phyloP scores from a whole-genome alignment of 2,329 filamentous ascomycete genomes.

The Colletotrichum somersetense region DNA sequence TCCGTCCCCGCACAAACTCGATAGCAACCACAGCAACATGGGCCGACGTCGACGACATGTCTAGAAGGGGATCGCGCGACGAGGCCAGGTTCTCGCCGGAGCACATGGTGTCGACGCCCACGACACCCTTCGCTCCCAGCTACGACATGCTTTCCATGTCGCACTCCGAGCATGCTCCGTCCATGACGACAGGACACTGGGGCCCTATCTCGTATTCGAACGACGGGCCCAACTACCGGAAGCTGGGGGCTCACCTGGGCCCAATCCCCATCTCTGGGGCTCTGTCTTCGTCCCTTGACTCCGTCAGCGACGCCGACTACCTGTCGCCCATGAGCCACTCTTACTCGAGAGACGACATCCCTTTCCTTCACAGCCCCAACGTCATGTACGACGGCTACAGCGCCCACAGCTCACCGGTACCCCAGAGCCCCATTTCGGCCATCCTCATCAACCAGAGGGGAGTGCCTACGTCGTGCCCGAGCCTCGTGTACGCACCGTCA shows the following conservation, averaged over 20 bases:
- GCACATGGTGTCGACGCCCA: constrained; percentile 59
- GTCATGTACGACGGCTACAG: constrained; percentile 70
- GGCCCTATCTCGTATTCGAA: constrained; percentile 61
- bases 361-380: constrained; percentile 64
- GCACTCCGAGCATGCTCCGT: constrained; percentile 58
- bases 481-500: constrained; percentile 70
- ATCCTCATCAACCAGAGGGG: constrained; percentile 69
- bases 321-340: constrained; percentile 70
- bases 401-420: constrained; percentile 64
- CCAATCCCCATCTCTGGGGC: constrained; percentile 62
- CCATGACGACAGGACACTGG: constrained; percentile 58
- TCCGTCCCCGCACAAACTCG: constrained; percentile 62
- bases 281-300: constrained; percentile 68
- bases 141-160: constrained; percentile 67
- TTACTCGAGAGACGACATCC: constrained; percentile 66
- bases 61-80: constrained; percentile 51
- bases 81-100: constrained; percentile 54
- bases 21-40: constrained; percentile 55
- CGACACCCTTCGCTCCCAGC: constrained; percentile 53
- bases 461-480: constrained; percentile 71
- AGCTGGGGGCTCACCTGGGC: constrained; percentile 54
- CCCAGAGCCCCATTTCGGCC: constrained; percentile 67
- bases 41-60: constrained; percentile 54
- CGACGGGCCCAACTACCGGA: constrained; percentile 59
- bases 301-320: constrained; percentile 73